Evolutionary conservation across 495 filamentous ascomycete species (phyloP).

Genomic region (Penicillium nucicola): DNA sequence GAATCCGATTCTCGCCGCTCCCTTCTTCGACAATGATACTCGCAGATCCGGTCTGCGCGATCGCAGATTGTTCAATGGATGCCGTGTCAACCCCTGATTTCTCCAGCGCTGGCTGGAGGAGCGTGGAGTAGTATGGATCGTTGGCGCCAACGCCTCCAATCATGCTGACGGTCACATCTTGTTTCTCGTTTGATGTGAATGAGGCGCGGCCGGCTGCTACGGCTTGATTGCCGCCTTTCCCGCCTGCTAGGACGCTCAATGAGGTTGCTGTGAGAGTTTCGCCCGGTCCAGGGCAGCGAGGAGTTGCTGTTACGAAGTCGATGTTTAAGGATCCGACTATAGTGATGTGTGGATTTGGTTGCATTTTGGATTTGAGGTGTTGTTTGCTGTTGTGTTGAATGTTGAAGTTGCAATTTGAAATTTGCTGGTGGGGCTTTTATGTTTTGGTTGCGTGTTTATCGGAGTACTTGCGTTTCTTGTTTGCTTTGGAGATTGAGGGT

Average conservation of each 20-base stretch:
- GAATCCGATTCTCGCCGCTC: constrained; percentile 71
- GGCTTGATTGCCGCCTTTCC: constrained; percentile 29
- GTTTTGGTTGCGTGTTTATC: too few relatives aligned
- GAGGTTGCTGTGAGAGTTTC: constrained; percentile 29
- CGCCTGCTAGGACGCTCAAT: constrained; percentile 20
- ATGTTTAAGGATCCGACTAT: constrained; percentile 28
- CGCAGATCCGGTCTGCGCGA: constrained; percentile 22
- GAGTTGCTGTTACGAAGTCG: constrained; percentile 26
- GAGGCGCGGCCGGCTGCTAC: constrained; percentile 24
- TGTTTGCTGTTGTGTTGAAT: too few relatives aligned
- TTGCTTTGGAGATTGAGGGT: too few relatives aligned
- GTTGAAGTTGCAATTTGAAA: too few relatives aligned
- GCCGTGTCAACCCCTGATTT: constrained; percentile 19
- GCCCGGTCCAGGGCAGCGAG: constrained; percentile 19
- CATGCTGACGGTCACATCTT: constrained; percentile 24
- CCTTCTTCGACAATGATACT: constrained; percentile 27
- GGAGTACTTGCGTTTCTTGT: not conserved
- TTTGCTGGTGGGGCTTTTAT: too few relatives aligned
- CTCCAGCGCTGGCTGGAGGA: constrained; percentile 18
- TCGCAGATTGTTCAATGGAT: constrained; percentile 9
- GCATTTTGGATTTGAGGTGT: too few relatives aligned
- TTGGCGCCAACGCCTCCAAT: constrained; percentile 25
- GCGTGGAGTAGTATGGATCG: constrained; percentile 17
- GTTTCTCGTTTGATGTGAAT: constrained; percentile 9
- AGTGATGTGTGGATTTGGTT: constrained; percentile 11